Evolutionary conservation across 1,284 basidiomycete species (phyloP), one percentile per base, ranked within the genome.

Genomic region (Porodaedalea pini): DNA sequence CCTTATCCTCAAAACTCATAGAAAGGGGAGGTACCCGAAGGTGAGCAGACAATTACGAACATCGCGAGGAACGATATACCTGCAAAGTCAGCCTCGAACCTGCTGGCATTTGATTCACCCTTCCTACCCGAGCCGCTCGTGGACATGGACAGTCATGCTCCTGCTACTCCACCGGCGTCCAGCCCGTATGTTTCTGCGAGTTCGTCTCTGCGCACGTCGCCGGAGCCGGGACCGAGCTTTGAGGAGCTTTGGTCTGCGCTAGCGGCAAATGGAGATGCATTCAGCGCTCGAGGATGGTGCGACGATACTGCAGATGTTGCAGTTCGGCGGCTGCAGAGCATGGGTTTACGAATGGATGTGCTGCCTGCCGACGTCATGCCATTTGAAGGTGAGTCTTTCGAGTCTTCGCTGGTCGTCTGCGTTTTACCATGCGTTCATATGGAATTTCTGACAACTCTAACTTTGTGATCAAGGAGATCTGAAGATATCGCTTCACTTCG

Each of bases 71-170:
- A 39, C 19, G 32, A 31, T 15, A 10, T 19, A 6, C 3, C 34
- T 47, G 17, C 40, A 19, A 27, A 57, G 80, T 78, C 67, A 64
- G 11, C 69, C 74, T 47, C 75, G 77, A 29, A 88, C 67, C 76
- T 90, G 44, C 88, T 90, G 61, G 70, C 79, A 5, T 76, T 90
- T 29, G 87, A 90, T 66, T 82, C 84, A 1, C 85, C 86, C 0
- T 85, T 85, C 69, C 69, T 80, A 43, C 66, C 75, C 15, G 82
- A 84, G 59, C 73, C 75, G 70, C 51, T 69, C 67, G 50, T 57
- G 2, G 51, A 57, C 29, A 11, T 44, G 15, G 51, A 31, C n/a
- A n/a, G n/a, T n/a, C n/a, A n/a, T n/a, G n/a, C n/a, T n/a, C 45
- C 11, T 37, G 44, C 37, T 6, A 10, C 31, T 8, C 25, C 40